phyloP scores from a whole-genome alignment of 257 asterid genomes.

The Eustoma russellianum region DNA sequence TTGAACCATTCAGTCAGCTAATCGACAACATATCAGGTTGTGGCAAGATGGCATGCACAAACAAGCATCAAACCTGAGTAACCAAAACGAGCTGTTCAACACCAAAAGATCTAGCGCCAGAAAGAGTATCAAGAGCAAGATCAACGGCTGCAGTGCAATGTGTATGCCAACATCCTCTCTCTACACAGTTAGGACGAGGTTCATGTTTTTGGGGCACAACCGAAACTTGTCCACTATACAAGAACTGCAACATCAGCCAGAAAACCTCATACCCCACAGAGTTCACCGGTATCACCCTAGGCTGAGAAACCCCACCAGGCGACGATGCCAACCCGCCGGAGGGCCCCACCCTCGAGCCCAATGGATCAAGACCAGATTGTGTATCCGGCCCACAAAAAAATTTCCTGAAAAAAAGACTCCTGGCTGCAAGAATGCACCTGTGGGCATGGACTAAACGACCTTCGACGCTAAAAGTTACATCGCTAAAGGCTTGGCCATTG shows the following conservation, averaged over 20 bases:
- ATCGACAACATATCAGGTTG: too few species aligned
- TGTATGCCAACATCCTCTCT: constrained; percentile 86
- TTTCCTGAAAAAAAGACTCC: constrained; percentile 79
- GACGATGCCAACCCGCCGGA: constrained; percentile 18
- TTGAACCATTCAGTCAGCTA: too few species aligned
- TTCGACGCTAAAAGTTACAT: constrained; percentile 93
- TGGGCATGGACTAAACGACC: constrained; percentile 95
- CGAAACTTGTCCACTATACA: constrained; percentile 92
- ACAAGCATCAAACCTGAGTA: constrained; percentile 50
- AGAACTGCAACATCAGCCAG: constrained; percentile 72
- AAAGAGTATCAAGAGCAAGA: constrained; percentile 85
- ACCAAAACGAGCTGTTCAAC: constrained; percentile 87
- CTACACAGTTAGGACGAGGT: constrained; percentile 81
- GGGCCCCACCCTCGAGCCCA: constrained; percentile 29
- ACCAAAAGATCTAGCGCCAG: constrained; percentile 94
- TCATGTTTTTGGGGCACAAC: constrained; percentile 91
- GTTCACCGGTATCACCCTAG: constrained; percentile 72
- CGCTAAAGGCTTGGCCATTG: constrained; percentile 97
- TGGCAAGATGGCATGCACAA: too few species aligned
- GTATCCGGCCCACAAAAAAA: constrained; percentile 75
- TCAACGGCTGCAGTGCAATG: constrained; percentile 99
- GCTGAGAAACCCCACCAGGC: constrained; percentile 25
- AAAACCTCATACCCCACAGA: constrained; percentile 88
- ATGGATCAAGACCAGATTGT: constrained; percentile 37
- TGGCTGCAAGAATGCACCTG: constrained; percentile 76